Conservation (phyloP, 805 yeast genomes). For the Sungouiella thailandica region DNA sequence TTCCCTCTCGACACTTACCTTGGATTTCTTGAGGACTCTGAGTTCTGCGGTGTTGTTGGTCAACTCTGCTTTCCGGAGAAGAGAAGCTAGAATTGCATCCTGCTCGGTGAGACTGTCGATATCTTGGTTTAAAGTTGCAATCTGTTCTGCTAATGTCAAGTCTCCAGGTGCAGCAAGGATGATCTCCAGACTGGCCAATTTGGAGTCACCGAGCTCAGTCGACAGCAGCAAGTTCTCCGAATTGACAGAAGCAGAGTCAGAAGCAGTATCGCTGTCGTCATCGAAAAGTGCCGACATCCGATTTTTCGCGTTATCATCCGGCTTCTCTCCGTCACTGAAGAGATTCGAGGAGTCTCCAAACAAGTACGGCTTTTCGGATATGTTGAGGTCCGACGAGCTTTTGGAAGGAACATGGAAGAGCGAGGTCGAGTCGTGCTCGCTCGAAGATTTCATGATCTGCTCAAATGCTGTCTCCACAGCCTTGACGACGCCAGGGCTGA, state of each 20-base stretch:
- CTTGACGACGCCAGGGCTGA: slow-evolving; percentile 43
- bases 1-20: slow-evolving; percentile 62
- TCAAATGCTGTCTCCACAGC: slow-evolving; percentile 68
- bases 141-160: slow-evolving; percentile 60
- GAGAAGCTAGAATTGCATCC: slow-evolving; percentile 56
- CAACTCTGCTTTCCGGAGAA: slow-evolving; percentile 76
- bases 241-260: slow-evolving; percentile 28
- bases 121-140: slow-evolving; percentile 51
- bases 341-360: slow-evolving; percentile 22
- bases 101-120: slow-evolving; percentile 60
- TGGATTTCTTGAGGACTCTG: slow-evolving; percentile 63
- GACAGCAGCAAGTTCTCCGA: slow-evolving; percentile 13
- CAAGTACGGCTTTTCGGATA: slow-evolving; percentile 18
- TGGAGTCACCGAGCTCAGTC: slow-evolving; percentile 7
- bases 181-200: slow-evolving; percentile 26
- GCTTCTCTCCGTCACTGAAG: background rate
- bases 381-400: background rate
- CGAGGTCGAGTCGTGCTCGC: slow-evolving; percentile 3
- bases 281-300: slow-evolving; percentile 31
- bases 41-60: slow-evolving; percentile 72
- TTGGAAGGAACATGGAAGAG: background rate
- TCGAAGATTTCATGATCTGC: slow-evolving; percentile 43
- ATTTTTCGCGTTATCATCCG: slow-evolving; percentile 2
- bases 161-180: slow-evolving; percentile 67
- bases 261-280: slow-evolving; percentile 27